phyloP scores from a whole-genome alignment of 2,329 filamentous ascomycete species.

The Cladobotryum mycophilum region DNA sequence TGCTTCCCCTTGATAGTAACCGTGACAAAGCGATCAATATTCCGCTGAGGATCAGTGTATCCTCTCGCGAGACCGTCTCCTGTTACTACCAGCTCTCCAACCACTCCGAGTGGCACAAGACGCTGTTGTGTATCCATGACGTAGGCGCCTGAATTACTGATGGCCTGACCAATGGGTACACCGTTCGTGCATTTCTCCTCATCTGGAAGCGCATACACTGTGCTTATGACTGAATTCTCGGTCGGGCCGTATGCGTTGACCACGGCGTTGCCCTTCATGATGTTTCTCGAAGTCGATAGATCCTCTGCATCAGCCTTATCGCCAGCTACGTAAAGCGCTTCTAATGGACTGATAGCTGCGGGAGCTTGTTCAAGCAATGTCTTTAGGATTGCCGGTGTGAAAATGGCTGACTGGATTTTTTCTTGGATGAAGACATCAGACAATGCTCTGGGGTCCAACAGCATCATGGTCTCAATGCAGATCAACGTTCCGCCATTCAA shows the following conservation, averaged over 20 bases:
- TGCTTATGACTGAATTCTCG: constrained; percentile 16
- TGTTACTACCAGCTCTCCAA: constrained; percentile 16
- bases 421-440: not conserved
- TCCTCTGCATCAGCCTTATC: constrained; percentile 1
- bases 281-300: not conserved
- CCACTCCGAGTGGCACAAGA: constrained; percentile 13
- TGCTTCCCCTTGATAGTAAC: constrained; percentile 4
- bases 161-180: constrained; percentile 12
- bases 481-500: constrained; percentile 6
- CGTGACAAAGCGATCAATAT: constrained; percentile 10
- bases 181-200: constrained; percentile 9
- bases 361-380: not conserved
- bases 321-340: not conserved
- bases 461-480: constrained; percentile 2
- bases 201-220: constrained; percentile 11
- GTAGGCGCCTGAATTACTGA: constrained; percentile 15
- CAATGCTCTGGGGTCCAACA: not conserved
- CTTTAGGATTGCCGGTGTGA: constrained; percentile 2
- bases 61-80: constrained; percentile 16
- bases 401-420: not conserved
- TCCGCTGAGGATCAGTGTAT: constrained; percentile 10
- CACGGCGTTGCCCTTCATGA: not conserved
- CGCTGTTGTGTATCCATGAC: constrained; percentile 11
- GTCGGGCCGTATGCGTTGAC: constrained; percentile 17
- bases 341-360: not conserved